Evolutionary conservation across 257 asterid species (phyloP), one percentile per base, ranked within the genome.

Genomic region (Handroanthus guayacan): DNA sequence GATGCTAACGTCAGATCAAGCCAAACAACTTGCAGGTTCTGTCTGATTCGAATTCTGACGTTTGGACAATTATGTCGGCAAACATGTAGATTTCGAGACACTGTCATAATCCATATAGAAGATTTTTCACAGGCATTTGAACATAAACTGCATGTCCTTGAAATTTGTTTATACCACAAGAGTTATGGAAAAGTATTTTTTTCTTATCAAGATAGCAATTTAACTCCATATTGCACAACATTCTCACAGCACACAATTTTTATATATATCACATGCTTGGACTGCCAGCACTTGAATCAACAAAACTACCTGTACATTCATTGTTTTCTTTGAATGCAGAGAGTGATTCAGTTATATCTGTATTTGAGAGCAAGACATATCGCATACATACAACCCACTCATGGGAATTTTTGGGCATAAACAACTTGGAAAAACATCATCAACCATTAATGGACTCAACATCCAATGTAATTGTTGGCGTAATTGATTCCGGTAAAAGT

Each of bases 1-100:
- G 16, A 72, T 85, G 91, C 91, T 89, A 36, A 89, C 92, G 36
- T 60, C 81, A 38, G 77, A 83, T 76, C 92, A 86, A 85, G 91
- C 95, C 63, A 66, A 80, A 69, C 62, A 74, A 74, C 77, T 89
- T 16, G 62, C 85, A 78, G 87, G 92, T 89, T 56, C 34, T 25
- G 62, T 38, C 75, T 11, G 31, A 38, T 67, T 39, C 45, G n/a
- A n/a, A 50, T 18, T 10, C 47, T 52, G 12, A 16, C 51, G 5
- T 43, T 52, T 36, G 58, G 36, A 37, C 76, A 71, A 5, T 37
- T 8, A 4, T n/a, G 13, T 41, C 43, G 17, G 48, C 14, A 5
- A 14, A 62, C 13, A 51, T 31, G 37, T 25, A 9, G 17, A 56
- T 54, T 55, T 74, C 31, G 16, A 6, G 16, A 2, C 12, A 11